Conservation (phyloP, 257 asterid genomes). For the Perilla frutescens region DNA sequence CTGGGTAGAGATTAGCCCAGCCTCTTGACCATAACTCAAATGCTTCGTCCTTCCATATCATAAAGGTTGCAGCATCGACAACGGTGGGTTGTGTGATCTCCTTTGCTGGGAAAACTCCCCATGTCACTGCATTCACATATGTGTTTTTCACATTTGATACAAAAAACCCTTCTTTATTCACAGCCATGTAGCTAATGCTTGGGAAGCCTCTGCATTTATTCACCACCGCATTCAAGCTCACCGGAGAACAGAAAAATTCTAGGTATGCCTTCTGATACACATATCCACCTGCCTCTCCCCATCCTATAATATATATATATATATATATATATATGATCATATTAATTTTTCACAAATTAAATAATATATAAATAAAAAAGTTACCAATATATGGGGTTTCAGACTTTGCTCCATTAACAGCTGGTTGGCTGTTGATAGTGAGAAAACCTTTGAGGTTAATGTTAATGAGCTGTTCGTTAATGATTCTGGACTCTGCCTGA, state of each 20-base stretch:
- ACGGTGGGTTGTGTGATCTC: conserved; percentile 89
- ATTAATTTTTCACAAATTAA: too few species aligned
- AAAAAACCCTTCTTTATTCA: conserved; percentile 68
- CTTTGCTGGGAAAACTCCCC: conserved; percentile 95
- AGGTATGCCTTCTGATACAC: conserved; percentile 93
- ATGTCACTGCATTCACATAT: conserved; percentile 82
- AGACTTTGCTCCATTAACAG: conserved; percentile 83
- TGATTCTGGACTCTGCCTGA: conserved; percentile 85
- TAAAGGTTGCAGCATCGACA: conserved; percentile 84
- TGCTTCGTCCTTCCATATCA: conserved; percentile 95
- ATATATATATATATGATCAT: not conserved
- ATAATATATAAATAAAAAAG: too few species aligned
- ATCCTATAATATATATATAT: conserved; percentile 60
- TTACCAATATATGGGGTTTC: conserved; percentile 84
- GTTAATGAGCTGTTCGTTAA: conserved; percentile 68
- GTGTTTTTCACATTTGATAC: conserved; percentile 56
- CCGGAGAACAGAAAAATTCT: conserved; percentile 79
- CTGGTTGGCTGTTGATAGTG: conserved; percentile 96
- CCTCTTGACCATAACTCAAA: conserved; percentile 89
- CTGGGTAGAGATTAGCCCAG: conserved; percentile 89
- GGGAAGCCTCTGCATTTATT: conserved; percentile 70
- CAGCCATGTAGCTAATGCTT: conserved; percentile 79
- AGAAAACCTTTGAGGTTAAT: conserved; percentile 77
- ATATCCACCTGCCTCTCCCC: conserved; percentile 96
- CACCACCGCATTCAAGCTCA: conserved; percentile 59